phyloP scores from a whole-genome alignment of 768 basidiomycete genomes.

The Lactarius hengduanensis region DNA sequence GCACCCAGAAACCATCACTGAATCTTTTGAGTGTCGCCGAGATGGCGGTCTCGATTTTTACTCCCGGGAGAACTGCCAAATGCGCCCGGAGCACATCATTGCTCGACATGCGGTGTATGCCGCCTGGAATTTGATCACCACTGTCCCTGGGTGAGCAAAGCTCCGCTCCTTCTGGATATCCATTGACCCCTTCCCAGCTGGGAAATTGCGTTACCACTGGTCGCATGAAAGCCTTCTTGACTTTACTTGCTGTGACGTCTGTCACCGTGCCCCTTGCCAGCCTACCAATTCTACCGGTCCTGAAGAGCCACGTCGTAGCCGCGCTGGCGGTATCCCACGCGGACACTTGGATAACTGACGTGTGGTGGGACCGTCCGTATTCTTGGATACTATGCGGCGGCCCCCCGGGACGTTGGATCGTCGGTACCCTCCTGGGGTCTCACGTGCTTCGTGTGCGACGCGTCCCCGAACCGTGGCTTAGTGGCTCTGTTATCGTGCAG shows the following conservation, averaged over 20 bases:
- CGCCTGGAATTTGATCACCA: constrained; percentile 32
- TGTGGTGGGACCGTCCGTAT: constrained; percentile 30
- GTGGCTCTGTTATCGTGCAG: constrained; percentile 21
- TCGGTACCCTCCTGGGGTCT: constrained; percentile 28
- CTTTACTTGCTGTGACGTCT: constrained; percentile 27
- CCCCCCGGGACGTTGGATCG: constrained; percentile 28
- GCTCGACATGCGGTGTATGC: constrained; percentile 31
- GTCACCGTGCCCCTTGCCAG: constrained; percentile 24
- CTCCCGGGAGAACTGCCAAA: constrained; percentile 23
- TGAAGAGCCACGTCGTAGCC: constrained; percentile 19
- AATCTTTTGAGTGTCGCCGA: constrained; percentile 28
- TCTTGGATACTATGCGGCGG: constrained; percentile 31
- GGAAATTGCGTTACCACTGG: constrained; percentile 30
- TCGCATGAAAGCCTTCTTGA: constrained; percentile 27
- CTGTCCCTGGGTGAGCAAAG: constrained; percentile 31
- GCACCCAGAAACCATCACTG: constrained; percentile 26
- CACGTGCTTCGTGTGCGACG: constrained; percentile 21
- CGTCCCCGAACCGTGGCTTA: constrained; percentile 15
- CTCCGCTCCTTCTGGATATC: background rate
- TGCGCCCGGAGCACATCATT: constrained; percentile 31
- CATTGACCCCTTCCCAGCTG: no score
- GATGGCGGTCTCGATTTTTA: constrained; percentile 29
- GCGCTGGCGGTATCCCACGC: constrained; percentile 27
- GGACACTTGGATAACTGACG: constrained; percentile 22
- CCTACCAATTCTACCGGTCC: constrained; percentile 17